Conservation (phyloP, 169 alveolate species). For the Plasmodium cynomolgi region DNA sequence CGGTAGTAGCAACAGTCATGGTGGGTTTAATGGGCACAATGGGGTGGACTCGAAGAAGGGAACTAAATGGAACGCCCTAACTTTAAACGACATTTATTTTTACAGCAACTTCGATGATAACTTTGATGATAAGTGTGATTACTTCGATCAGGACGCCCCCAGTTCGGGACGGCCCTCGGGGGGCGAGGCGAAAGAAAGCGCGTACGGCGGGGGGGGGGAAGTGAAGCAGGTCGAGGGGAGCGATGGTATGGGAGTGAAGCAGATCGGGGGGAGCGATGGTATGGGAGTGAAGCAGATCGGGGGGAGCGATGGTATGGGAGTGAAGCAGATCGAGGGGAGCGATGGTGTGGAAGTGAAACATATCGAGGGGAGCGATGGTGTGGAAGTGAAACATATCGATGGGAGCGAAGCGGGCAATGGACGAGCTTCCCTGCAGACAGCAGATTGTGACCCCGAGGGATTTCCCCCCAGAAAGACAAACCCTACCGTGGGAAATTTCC, state of each 20-base stretch:
- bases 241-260: neutral
- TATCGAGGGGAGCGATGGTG: too few relatives aligned
- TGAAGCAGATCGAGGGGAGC: neutral
- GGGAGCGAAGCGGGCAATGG: neutral
- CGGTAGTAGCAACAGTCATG: neutral
- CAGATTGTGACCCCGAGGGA: neutral
- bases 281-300: neutral
- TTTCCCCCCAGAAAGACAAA: neutral
- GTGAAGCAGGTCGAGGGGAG: neutral
- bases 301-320: neutral
- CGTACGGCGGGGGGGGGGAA: neutral
- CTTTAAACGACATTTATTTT: slow-evolving; percentile 33
- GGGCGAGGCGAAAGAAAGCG: neutral
- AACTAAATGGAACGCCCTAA: slow-evolving; percentile 6
- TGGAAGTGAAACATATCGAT: neutral
- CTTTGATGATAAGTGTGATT: slow-evolving; percentile 18
- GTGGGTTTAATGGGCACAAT: neutral
- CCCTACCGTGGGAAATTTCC: neutral
- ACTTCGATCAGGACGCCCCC: neutral
- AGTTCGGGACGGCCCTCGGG: neutral
- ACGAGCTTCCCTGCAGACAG: neutral
- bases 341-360: neutral
- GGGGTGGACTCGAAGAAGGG: neutral
- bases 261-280: too few relatives aligned
- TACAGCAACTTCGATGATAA: slow-evolving; percentile 30